phyloP scores from a whole-genome alignment of 1,284 basidiomycete genomes.

The Coriolopsis trogii region DNA sequence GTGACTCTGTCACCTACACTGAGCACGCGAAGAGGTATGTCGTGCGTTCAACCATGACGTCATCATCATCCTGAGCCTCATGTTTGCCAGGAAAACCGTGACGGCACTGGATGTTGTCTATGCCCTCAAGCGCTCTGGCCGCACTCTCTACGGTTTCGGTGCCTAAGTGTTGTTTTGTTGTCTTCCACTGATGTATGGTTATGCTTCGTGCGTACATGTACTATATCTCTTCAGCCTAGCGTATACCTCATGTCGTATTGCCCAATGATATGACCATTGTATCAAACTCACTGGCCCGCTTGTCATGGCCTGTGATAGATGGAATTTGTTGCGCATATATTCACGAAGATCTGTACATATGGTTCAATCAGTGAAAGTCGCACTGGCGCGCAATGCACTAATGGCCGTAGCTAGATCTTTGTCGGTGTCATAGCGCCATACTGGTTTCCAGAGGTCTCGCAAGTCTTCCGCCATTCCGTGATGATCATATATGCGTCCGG shows the following conservation, averaged over 20 bases:
- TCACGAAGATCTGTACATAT: neutral
- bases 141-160: constrained; percentile 79
- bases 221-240: constrained; percentile 23
- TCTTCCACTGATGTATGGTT: constrained; percentile 31
- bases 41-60: neutral
- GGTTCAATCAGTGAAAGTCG: neutral
- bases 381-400: constrained; percentile 28
- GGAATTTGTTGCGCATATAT: neutral
- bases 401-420: constrained; percentile 37
- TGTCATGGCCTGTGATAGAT: too few species aligned
- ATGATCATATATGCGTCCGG: constrained; percentile 39
- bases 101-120: constrained; percentile 84
- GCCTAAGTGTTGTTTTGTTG: constrained; percentile 40
- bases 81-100: constrained; percentile 62
- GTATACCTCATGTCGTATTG: constrained; percentile 8
- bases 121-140: constrained; percentile 81
- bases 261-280: constrained; percentile 16
- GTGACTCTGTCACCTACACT: constrained; percentile 87
- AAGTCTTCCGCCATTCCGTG: constrained; percentile 34
- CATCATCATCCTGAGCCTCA: neutral
- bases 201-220: constrained; percentile 27
- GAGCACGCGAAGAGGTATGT: constrained; percentile 78
- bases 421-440: constrained; percentile 52
- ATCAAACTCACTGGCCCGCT: too few species aligned
- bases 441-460: constrained; percentile 44